Percentiles rank a stretch among this genome's conserved stretches.
phyloP scores from a whole-genome alignment of 306 rosid genomes.

The Cajanus cajan region DNA sequence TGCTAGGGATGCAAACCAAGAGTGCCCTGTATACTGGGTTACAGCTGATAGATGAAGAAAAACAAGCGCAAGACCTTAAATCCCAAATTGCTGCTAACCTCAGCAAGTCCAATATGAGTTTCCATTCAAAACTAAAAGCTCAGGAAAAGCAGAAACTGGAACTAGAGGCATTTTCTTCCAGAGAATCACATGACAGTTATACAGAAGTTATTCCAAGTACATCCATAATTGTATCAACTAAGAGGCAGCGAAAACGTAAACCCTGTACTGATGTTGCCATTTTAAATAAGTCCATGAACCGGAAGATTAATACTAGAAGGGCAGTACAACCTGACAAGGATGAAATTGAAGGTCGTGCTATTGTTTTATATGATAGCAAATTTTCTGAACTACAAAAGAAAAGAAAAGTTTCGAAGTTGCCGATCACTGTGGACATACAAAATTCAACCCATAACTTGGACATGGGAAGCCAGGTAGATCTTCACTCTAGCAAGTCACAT shows the following conservation, averaged over 20 bases:
- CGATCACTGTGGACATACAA: background rate
- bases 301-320: conserved; percentile 25
- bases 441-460: conserved; percentile 30
- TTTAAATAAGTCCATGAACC: conserved; percentile 24
- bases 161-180: conserved; percentile 15
- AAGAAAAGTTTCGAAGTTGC: conserved; percentile 19
- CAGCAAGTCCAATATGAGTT: conserved; percentile 16
- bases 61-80: conserved; percentile 14
- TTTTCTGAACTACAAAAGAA: conserved; percentile 41
- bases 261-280: conserved; percentile 20
- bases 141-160: conserved; percentile 38
- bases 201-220: conserved; percentile 28
- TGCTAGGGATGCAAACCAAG: conserved; percentile 31
- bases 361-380: conserved; percentile 34
- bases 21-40: conserved; percentile 13
- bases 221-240: conserved; percentile 22
- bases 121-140: conserved; percentile 9
- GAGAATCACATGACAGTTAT: conserved; percentile 20
- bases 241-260: conserved; percentile 43
- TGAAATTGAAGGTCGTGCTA: conserved; percentile 30
- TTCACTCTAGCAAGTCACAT: background rate
- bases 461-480: conserved; percentile 23
- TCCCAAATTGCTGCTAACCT: conserved; percentile 17
- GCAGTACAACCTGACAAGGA: conserved; percentile 21
- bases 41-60: conserved; percentile 31